Evolutionary conservation across 108 stramenopile genomes (phyloP), one percentile per base, ranked within the genome.

Genomic region (Skeletonema menzelii): DNA sequence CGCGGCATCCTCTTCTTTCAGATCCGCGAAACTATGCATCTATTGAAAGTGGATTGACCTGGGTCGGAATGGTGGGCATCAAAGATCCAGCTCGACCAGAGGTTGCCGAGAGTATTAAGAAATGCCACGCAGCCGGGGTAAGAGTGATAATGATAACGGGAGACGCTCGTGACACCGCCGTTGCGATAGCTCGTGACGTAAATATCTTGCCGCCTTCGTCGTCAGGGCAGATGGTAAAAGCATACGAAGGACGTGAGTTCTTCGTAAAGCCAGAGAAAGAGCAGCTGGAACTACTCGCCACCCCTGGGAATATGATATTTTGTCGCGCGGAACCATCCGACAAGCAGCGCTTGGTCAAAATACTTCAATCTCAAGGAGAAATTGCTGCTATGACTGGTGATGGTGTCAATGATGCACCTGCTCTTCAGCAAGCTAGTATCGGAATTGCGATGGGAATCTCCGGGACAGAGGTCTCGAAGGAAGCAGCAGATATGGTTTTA

Each of bases 91-190:
- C 98, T 6, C 87, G 99, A 11, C 97, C 97, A 27, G 99, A 98
- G 76, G 98, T 97, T 27, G 97, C 96, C 19, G 87, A 90, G 7
- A 97, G 97, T 58, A 98, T 99, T 49, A 44, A 61, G 17, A 56
- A 82, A 72, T 99, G 99, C 71, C 77, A 85, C 30, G 64, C 80
- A 34, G 98, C 97, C 8, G 99, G 99, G 22, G 93, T 99, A 27
- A 93, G 99, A 22, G 97, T 99, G 15, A 94, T 98, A 53, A 97
- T 99, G 92, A 99, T 99, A 61, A 99, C 99, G 7, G 99, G 99
- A 6, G 98, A 99, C 86, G 91, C 95, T 46, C 84, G 83, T 37
- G 98, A 97, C 49, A 99, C 99, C 30, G 99, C 99, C 7, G 77
- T 96, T 26, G 97, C 95, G 55, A 97, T 97, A 57, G 97, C 84